A percentile compares a stretch with the other conserved stretches of the same genome.
Evolutionary conservation across 2,329 filamentous ascomycete genomes (phyloP).

Genomic region (Colletotrichum cuscutae): DNA sequence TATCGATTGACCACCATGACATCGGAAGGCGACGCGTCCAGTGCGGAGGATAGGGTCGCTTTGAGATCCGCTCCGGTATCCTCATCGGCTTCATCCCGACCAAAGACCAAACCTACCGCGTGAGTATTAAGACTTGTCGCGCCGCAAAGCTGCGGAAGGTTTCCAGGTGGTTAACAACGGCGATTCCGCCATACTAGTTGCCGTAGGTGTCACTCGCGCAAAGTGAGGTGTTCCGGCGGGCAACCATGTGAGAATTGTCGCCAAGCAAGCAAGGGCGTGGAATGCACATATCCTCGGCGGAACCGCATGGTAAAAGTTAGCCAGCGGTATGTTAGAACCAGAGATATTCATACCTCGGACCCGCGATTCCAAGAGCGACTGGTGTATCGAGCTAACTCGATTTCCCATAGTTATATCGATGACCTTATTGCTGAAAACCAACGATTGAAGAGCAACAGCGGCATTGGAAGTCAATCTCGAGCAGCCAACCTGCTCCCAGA

Average conservation of each 20-base stretch:
- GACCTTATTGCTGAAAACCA: constrained; percentile 47
- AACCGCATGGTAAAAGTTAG: constrained; percentile 46
- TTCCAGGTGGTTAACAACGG: constrained; percentile 36
- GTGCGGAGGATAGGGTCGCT: constrained; percentile 12
- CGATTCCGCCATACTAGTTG: constrained; percentile 38
- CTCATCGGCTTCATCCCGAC: not conserved
- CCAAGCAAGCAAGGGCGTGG: constrained; percentile 42
- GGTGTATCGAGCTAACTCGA: not conserved
- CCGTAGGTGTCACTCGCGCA: constrained; percentile 45
- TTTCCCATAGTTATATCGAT: constrained; percentile 43
- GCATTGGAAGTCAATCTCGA: constrained; percentile 8
- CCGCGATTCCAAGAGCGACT: not conserved
- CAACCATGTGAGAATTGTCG: constrained; percentile 46
- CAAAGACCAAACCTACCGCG: constrained; percentile 35
- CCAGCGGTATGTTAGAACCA: constrained; percentile 39
- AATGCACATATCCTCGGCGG: constrained; percentile 47
- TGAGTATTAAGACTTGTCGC: constrained; percentile 3
- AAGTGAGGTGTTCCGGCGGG: constrained; percentile 48
- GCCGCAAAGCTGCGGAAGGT: not conserved
- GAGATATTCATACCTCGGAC: no score
- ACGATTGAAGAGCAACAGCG: constrained; percentile 38
- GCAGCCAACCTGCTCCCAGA: constrained; percentile 5
- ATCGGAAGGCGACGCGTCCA: constrained; percentile 24
- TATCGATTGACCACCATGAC: constrained; percentile 8
- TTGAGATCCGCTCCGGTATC: not conserved